Base-by-base conservation (phyloP, 2,329 filamentous ascomycete genomes). In the Fusarium staphyleae region DNA sequence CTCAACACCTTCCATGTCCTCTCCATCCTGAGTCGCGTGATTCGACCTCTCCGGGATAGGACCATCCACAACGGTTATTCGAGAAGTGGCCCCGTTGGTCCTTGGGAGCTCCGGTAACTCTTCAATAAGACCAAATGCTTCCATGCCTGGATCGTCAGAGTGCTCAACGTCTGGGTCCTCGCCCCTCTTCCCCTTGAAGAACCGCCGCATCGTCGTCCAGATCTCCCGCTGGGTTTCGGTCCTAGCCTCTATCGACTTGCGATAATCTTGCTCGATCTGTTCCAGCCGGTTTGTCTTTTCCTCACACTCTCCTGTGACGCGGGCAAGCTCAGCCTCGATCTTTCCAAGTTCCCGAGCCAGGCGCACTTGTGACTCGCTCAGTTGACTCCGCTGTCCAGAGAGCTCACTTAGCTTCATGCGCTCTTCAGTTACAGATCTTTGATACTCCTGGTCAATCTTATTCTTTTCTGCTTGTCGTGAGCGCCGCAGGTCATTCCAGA, bases 311-410 rank as follows among this genome's bases (percentile, higher is more conserved):
- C 66, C 55, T n/a, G 55, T 61, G 3, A 72, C 65, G n/a, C 54
- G 55, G 11, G 68, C 70, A 16, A 80, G 66, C 28, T 73, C 70
- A 28, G 73, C 69, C 67, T 77, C 78, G n/a, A 72, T 63, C 34
- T 69, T 62, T 24, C 67, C 66, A 34, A 74, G 65, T 48, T 74
- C 69, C 22, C 57, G 63, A 2, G 63, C 61, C n/a, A 75, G 51
- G 3, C 67, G 65, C 8, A 53, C 57, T 32, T 69, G 68, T 10
- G 63, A 60, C 52, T 72, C 66, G 16, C 47, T 59, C 5, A 74
- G 60, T 39, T 70, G 53, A 12, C 56, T 59, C 14, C 67, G 67
- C 37, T 65, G 66, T 13, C 66, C 67, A 9, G 61, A 68, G 9
- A 74, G 49, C 8, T 56, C 66, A 41, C 64, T 66, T 4, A 73